Base-by-base conservation (phyloP, 2,329 filamentous ascomycete species). In the Teratosphaeria pseudoeucalypti region DNA sequence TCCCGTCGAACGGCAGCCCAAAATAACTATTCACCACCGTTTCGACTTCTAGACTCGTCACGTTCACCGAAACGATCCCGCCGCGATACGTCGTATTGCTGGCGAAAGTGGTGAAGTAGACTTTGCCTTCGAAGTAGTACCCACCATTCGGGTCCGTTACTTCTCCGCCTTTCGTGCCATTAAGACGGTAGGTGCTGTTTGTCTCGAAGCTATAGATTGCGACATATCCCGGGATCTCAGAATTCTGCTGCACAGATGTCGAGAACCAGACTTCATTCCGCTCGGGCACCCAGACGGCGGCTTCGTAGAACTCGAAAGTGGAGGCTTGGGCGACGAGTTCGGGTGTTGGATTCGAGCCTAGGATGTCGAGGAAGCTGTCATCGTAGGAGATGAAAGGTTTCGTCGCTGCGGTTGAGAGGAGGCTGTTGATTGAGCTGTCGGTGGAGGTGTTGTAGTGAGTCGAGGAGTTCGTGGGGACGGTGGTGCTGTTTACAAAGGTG, bases 201-300 rank as follows among this genome's bases (percentile, higher is more conserved):
- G 60, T 54, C 23, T 34, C 26, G 2, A 59, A 39, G 26, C 55
- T 54, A 16, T 61, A 52, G 10, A 57, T 52, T 10, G 27, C 23
- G 5, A 58, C n/a, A 14, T 34, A 27, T 6, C 43, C 29, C 27
- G 57, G 26, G 9, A 53, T 34, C 16, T 29, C 19, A 6, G 49
- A 16, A 11, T 11, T 37, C 14, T 54, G 27, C 52, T 26, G 57
- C 23, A 55, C 43, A 16, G 60, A 53, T 4, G 47, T 47, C 19
- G 61, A 60, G 55, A 63, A 63, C 63, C 61, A 64, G 53, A 64
- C 61, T 34, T 60, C 52, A 54, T 63, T 62, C 6, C 58, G 55
- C 19, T 63, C 60, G 2, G 56, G 58, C 4, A 62, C 58, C 61
- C 60, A 65, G 29, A 62, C 57, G 6, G 60, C 62, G 16, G 39